Evolutionary conservation across 2,329 filamentous ascomycete species (phyloP), one percentile per base, ranked within the genome.

Genomic region (Stemphylium lycopersici): DNA sequence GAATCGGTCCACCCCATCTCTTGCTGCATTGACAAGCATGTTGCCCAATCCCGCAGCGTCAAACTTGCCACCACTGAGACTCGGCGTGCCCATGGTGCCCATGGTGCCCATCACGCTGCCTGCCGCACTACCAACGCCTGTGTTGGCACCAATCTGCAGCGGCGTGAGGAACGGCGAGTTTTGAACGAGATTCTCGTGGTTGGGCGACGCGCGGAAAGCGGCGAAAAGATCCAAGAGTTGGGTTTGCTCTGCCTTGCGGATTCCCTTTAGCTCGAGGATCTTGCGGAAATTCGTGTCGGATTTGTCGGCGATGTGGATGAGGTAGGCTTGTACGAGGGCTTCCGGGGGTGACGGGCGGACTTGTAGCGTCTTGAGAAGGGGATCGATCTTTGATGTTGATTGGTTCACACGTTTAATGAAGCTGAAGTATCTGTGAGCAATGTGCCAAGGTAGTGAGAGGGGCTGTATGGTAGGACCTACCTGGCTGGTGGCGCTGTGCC

Each of bases 261-360:
- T 89, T 41, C 95, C 95, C 76, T 99, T 99, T 59, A 99, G 83
- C 45, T 99, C 95, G 40, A 99, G 86, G 55, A 99, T 90, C 78
- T 97, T 98, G 71, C 88, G 88, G 84, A 99, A 99, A 77, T 99
- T 99, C 68, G 86, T 85, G 72, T 98, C 95, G 60, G 90, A 96
- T 51, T 90, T 88, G 80, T 99, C 95, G 63, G 87, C 92, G 62
- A 99, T 95, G 77, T 98, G 95, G 75, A 98, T 96, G 31, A 99
- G 87, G 74, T 99, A 99, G 31, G 95, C 95, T 78, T 98, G 93
- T 0, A 99, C 93, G 3, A 99, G 85, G 2, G 91, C 93, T 79
- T 99, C 95, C 0, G 93, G 90, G 0, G 95, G 95, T 4, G 90
- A 90, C 2, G 93, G 87, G 24, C 91, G 91, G 42, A 99, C 93